Conservation (phyloP, 179 eudicot genomes). For the Spergularia azorica region DNA sequence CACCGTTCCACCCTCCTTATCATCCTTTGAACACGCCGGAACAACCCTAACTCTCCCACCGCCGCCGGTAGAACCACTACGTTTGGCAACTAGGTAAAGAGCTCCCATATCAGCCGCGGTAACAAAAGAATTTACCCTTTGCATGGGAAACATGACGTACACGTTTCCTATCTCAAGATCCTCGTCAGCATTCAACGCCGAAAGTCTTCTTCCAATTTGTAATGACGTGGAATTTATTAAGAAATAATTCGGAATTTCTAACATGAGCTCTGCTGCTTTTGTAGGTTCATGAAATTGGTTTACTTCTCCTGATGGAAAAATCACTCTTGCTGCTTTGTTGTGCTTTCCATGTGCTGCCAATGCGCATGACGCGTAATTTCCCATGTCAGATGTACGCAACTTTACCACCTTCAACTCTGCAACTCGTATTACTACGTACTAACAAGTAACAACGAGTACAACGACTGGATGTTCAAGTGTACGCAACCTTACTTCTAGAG, state of each 20-base stretch:
- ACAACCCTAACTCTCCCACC: slow-evolving; percentile 40
- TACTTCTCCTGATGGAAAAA: slow-evolving; percentile 70
- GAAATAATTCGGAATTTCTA: slow-evolving; percentile 68
- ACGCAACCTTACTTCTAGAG: too few species aligned
- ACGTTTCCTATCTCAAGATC: slow-evolving; percentile 63
- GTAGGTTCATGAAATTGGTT: slow-evolving; percentile 43
- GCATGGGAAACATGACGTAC: slow-evolving; percentile 75
- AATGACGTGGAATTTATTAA: slow-evolving; percentile 58
- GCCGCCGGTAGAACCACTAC: slow-evolving; percentile 3
- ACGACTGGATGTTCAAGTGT: not conserved
- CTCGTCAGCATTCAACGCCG: slow-evolving; percentile 74
- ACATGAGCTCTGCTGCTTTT: slow-evolving; percentile 84
- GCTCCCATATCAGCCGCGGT: slow-evolving; percentile 67
- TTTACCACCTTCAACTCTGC: not conserved
- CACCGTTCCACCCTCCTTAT: slow-evolving; percentile 16
- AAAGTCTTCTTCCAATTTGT: slow-evolving; percentile 53
- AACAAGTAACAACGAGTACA: not conserved
- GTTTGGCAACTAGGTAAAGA: slow-evolving; percentile 50
- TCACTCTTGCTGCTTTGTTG: slow-evolving; percentile 40
- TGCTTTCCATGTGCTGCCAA: slow-evolving; percentile 35
- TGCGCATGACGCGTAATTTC: slow-evolving; percentile 78
- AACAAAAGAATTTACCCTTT: slow-evolving; percentile 55
- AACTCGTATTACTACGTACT: not conserved
- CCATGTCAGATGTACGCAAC: slow-evolving; percentile 41
- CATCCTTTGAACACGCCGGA: slow-evolving; percentile 41